Conservation (phyloP, 139 green algal species). For the Auxenochlorella pyrenoidosa region DNA sequence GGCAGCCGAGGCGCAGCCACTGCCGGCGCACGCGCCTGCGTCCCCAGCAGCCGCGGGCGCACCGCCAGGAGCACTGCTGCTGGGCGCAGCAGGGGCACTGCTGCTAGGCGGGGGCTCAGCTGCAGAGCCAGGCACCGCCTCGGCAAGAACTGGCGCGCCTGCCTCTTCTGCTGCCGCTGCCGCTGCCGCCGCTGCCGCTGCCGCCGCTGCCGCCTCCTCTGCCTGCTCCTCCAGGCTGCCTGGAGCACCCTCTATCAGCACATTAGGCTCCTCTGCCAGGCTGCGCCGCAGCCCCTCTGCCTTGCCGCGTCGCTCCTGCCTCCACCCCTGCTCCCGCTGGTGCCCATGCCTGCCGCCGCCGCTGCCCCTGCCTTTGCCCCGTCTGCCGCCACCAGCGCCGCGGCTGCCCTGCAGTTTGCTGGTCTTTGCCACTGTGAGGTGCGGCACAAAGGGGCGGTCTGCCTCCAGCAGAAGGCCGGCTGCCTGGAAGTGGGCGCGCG, state of each 20-base stretch:
- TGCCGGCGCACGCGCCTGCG: no score
- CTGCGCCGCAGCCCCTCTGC: background rate
- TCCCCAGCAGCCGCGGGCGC: no score
- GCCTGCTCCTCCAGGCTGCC: background rate
- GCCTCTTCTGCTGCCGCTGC: background rate
- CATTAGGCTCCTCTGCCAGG: background rate
- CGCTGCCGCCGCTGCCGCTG: background rate
- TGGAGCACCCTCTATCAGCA: background rate
- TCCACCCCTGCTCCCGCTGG: background rate
- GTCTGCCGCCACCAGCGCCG: background rate
- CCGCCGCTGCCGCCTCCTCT: no score
- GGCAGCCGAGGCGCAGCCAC: no score
- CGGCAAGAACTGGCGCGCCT: background rate
- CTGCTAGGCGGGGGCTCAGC: background rate
- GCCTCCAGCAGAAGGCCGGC: conserved; percentile 11
- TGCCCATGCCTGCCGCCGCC: background rate
- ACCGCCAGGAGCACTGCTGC: background rate
- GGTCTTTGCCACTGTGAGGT: conserved; percentile 27
- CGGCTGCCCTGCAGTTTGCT: conserved; percentile 13
- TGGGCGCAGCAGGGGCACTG: background rate
- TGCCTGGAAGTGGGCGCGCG: background rate
- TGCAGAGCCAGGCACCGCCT: background rate
- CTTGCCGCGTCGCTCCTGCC: background rate
- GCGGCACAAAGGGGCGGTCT: conserved; percentile 3
- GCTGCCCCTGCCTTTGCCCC: background rate